phyloP scores from a whole-genome alignment of 2,329 filamentous ascomycete species.

The Microdochium trichocladiopsis region DNA sequence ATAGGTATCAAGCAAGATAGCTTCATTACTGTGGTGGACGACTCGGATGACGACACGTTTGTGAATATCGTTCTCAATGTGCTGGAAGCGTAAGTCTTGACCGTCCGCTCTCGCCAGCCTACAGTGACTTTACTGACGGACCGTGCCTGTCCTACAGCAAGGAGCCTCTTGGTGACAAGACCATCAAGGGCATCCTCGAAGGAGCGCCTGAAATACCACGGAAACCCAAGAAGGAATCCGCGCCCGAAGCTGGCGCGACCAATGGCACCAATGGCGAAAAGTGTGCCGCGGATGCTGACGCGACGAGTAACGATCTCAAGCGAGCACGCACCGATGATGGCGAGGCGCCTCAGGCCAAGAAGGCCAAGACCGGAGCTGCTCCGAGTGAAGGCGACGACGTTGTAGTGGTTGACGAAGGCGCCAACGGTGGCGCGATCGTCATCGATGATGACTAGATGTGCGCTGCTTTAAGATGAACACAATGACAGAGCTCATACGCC shows the following conservation, averaged over 20 bases:
- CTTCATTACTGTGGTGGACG: conserved; percentile 80
- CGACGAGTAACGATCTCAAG: conserved; percentile 34
- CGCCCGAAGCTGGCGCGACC: conserved; percentile 29
- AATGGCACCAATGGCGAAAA: conserved; percentile 31
- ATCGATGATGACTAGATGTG: conserved; percentile 53
- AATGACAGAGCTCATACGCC: conserved; percentile 38
- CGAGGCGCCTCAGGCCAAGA: conserved; percentile 36
- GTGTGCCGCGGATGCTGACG: conserved; percentile 25
- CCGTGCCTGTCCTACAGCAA: conserved; percentile 21
- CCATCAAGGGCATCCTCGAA: conserved; percentile 42
- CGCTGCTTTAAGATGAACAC: conserved; percentile 5
- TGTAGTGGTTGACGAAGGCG: conserved; percentile 41
- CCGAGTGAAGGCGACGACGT: conserved; percentile 31
- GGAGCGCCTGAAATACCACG: conserved; percentile 41
- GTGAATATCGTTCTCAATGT: conserved; percentile 75
- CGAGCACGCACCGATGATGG: conserved; percentile 35
- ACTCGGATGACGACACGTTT: conserved; percentile 65
- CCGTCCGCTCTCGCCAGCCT: conserved; percentile 10
- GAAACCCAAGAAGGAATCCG: conserved; percentile 39
- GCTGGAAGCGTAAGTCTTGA: conserved; percentile 47
- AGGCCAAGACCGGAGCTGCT: conserved; percentile 33
- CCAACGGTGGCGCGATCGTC: conserved; percentile 53
- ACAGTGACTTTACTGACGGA: too few species aligned
- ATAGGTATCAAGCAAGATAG: conserved; percentile 61
- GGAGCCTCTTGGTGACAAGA: conserved; percentile 38